These are phyloP conservation scores for Solanum chilense DNA, from an alignment of 257 asterid species.

Conservation along the genomic window DNA sequence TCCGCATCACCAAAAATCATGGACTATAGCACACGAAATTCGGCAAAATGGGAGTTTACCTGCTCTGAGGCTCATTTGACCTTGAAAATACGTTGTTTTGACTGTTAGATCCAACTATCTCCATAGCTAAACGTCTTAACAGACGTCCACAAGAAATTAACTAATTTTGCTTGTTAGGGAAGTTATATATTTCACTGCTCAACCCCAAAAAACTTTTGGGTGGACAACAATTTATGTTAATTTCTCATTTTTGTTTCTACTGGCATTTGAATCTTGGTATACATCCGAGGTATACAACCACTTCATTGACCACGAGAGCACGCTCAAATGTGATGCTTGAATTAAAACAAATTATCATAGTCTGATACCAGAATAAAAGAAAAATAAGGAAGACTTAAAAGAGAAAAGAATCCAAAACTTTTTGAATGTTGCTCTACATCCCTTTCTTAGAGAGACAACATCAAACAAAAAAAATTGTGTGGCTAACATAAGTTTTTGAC, in stretches of 20 bases:
- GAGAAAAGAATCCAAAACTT: background rate
- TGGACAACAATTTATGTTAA: background rate
- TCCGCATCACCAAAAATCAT: no score
- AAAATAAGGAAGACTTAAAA: background rate
- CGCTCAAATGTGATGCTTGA: background rate
- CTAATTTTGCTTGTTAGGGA: background rate
- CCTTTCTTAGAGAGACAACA: slow-evolving; percentile 4
- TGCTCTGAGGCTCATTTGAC: no score
- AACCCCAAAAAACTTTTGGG: background rate
- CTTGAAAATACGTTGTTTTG: no score
- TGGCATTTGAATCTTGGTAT: background rate
- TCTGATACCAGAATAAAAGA: background rate
- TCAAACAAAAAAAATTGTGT: background rate
- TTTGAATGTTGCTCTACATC: slow-evolving; percentile 4
- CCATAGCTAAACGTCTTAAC: no score
- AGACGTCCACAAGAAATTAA: background rate
- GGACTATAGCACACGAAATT: no score
- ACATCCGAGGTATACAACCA: background rate
- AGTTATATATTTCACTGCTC: background rate
- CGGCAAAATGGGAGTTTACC: no score
- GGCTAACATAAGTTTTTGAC: background rate
- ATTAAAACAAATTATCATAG: background rate
- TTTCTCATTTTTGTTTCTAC: background rate
- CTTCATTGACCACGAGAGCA: background rate
- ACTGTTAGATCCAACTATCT: no score